Evolutionary conservation across 1,284 basidiomycete species (phyloP), one percentile per base, ranked within the genome.

Genomic region (Heterobasidion annosum): DNA sequence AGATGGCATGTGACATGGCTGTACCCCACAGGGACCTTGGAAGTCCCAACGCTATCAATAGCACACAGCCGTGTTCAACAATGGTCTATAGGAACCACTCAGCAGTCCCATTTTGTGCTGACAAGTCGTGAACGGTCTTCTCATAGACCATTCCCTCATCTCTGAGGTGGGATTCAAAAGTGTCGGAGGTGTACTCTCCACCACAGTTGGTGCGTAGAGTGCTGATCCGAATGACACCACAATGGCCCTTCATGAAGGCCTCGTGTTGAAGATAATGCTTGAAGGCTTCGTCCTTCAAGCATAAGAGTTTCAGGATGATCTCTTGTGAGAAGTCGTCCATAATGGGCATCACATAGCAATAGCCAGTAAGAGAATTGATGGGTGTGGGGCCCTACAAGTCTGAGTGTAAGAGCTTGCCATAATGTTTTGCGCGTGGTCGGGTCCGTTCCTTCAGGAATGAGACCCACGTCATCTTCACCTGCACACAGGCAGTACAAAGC

Each of bases 51-150:
- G 64, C 46, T 13, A 65, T 61, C 1, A 54, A 25, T 25, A 49
- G 34, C 1, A 33, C 42, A 12, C 7, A 25, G 2, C 25, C 44
- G 25, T 33, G 33, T 2, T 12, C 16, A 7, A 52, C 43, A 3
- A 40, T 10, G 1, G 67, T 71, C 2, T 65, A 47, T 53, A 71
- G 71, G 8, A 61, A 54, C 7, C 60, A 58, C 62, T 76, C 67
- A 0, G 67, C 61, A 4, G 61, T 58, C 5, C 73, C 67, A 50
- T 73, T 73, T 12, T 66, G 63, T 47, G 64, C 57, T 4, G 68
- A 68, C 1, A 68, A 65, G 54, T 75, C 64, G 52, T 73, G 71
- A 0, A 67, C 61, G 12, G 66, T 68, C 12, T 65, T 59, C 46
- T 67, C 58, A 18, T 58, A 62, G 18, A 54, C 44, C 1, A 67